Percentiles rank a stretch among this genome's conserved stretches.
These are phyloP conservation scores for Phanerodontia chrysosporium DNA, from an alignment of 768 basidiomycete species.

Conservation along the genomic window DNA sequence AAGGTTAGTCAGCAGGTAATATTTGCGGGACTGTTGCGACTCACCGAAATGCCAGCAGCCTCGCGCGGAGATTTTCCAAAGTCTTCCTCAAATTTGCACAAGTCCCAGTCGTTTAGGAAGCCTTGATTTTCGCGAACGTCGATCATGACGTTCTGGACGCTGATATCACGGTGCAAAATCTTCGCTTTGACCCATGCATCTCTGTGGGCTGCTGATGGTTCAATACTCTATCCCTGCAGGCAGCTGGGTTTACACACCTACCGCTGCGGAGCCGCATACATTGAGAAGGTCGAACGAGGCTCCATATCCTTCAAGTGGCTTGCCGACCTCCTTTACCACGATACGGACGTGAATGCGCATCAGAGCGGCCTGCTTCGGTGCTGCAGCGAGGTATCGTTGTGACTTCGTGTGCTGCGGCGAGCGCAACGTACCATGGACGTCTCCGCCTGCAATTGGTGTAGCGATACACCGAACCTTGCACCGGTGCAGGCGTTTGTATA, in stretches of 20 bases:
- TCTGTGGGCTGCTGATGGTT: not conserved
- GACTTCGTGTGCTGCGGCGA: not conserved
- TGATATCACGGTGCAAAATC: conserved; percentile 6
- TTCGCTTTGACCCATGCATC: not conserved
- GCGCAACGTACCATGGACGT: not conserved
- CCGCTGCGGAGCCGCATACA: not conserved
- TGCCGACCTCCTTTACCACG: not conserved
- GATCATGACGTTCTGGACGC: conserved; percentile 6
- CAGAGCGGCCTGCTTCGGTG: not conserved
- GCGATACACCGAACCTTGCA: not conserved
- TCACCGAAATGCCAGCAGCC: not conserved
- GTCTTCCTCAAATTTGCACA: conserved; percentile 10
- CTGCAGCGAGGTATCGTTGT: not conserved
- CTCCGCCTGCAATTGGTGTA: not conserved
- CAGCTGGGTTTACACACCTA: not conserved
- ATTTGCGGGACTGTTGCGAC: not conserved
- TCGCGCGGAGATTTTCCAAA: not conserved
- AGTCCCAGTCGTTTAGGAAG: conserved; percentile 12
- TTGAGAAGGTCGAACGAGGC: not conserved
- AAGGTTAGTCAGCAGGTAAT: not conserved
- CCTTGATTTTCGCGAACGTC: not conserved
- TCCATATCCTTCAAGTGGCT: not conserved
- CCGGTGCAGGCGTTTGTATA: not conserved
- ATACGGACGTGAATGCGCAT: not conserved
- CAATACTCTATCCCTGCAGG: not conserved